Evolutionary conservation across 1,284 basidiomycete species (phyloP).

Genomic region (Rugosomyces carneus): DNA sequence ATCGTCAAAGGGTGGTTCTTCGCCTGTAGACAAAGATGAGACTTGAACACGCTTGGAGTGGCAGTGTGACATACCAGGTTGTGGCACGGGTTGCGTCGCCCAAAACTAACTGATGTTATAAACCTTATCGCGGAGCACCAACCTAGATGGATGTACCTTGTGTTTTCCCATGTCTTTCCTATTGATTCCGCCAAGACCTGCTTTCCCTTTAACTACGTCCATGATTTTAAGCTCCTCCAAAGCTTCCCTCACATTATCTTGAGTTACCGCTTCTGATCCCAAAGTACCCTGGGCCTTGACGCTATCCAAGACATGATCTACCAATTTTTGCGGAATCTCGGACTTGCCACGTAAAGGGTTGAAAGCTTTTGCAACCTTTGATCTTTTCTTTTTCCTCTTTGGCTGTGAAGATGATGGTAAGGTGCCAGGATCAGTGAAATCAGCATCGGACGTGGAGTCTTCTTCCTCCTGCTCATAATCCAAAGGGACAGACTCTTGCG

Average conservation of each 20-base stretch:
- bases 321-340: conserved; percentile 51
- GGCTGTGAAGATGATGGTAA: conserved; percentile 39
- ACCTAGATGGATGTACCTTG: conserved; percentile 50
- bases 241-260: conserved; percentile 53
- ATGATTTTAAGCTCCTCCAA: conserved; percentile 67
- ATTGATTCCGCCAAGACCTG: conserved; percentile 61
- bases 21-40: conserved; percentile 40
- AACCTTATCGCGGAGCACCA: conserved; percentile 4
- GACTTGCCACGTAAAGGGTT: conserved; percentile 46
- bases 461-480: conserved; percentile 18
- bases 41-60: background rate
- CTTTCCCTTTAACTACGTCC: conserved; percentile 68
- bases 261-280: conserved; percentile 44
- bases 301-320: conserved; percentile 53
- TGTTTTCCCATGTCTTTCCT: conserved; percentile 81
- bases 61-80: conserved; percentile 47
- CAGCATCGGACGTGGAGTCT: conserved; percentile 20
- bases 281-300: conserved; percentile 52
- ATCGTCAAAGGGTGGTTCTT: conserved; percentile 63
- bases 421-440: conserved; percentile 16
- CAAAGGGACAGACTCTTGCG: conserved; percentile 16
- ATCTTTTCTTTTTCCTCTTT: conserved; percentile 76
- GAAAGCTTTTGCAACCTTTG: conserved; percentile 53
- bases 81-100: conserved; percentile 93
- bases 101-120: conserved; percentile 63